A percentile compares a stretch with the other conserved stretches of the same genome.
phyloP scores from a whole-genome alignment of 441 rosid species.

The Pelargonium cotyledonis region DNA sequence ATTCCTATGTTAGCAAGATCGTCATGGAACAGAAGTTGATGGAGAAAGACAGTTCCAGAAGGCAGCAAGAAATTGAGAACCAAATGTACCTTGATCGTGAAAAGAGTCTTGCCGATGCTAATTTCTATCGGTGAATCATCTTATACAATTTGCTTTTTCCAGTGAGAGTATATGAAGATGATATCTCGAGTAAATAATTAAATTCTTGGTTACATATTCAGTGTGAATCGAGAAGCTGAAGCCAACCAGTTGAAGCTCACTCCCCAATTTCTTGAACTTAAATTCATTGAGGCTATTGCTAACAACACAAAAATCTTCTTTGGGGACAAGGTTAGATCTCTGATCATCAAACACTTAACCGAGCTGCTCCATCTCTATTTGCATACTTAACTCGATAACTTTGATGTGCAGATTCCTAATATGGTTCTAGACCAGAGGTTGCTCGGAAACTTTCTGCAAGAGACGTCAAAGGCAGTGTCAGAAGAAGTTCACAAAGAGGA shows the following conservation, averaged over 20 bases:
- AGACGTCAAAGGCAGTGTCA: slow-evolving; percentile 27
- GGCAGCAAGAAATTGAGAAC: slow-evolving; percentile 74
- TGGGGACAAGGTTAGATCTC: slow-evolving; percentile 60
- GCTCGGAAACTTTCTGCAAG: slow-evolving; percentile 66
- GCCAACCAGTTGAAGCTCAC: slow-evolving; percentile 88
- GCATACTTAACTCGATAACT: neutral
- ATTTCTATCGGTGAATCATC: slow-evolving; percentile 54
- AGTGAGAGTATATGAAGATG: neutral
- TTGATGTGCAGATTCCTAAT: slow-evolving; percentile 53
- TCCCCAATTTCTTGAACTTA: slow-evolving; percentile 73
- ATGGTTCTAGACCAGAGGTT: slow-evolving; percentile 86
- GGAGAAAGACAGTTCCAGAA: slow-evolving; percentile 75
- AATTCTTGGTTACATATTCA: slow-evolving; percentile 20
- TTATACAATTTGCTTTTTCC: neutral
- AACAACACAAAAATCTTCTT: slow-evolving; percentile 80
- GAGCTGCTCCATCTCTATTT: slow-evolving; percentile 7
- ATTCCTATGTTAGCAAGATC: slow-evolving; percentile 73
- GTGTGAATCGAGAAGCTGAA: slow-evolving; percentile 76
- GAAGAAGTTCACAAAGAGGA: neutral
- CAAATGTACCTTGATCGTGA: slow-evolving; percentile 71
- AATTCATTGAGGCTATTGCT: slow-evolving; percentile 77
- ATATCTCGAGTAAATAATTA: neutral
- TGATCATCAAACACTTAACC: neutral
- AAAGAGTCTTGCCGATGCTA: slow-evolving; percentile 63
- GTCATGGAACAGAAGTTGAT: slow-evolving; percentile 73